Base-by-base conservation (phyloP, 75 land plant genomes). In the Selaginella tamariscina region DNA sequence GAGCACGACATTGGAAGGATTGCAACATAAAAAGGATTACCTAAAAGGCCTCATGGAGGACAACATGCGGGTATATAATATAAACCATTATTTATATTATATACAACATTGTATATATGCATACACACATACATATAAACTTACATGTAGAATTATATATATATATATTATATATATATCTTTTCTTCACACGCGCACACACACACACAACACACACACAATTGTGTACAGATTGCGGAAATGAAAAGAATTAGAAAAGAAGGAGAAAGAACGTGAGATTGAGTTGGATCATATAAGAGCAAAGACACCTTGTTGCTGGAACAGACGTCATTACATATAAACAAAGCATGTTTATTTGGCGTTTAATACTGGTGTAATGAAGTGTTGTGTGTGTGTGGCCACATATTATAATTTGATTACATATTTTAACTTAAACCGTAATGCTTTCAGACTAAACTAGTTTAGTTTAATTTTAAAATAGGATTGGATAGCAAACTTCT, bases 1-100 rank as follows among this genome's bases (percentile, higher is more conserved):
- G 65, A 62, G 24, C 39, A 33, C 15, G 64, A 59, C 29, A 32
- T 62, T 1, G 27, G 22, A 27, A 18, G 73, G 27, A 64, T n/a
- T 30, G 26, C 65, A 71, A 64, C 55, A 30, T 24, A 62, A 39
- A 21, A 71, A 32, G 30, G 73, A 71, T 55, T 71, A 60, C 32
- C 66, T 71, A 1, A 71, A 71, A 27, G 28, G 30, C 2, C 44
- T 71, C 30, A 71, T 71, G 73, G 73, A 71, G 66, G 73, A 71
- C 24, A 71, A 71, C 66, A 71, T 31, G 15, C 30, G 66, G 73
- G 73, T 71, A 32, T 23, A 9, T 32, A 1, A 5, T 31, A 24
- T 65, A 27, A 18, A 2, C 30, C 18, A 20, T 27, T 11, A 2
- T 56, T 11, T 1, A 2, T 24, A 56, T 1, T 24, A 11, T 1